These are phyloP conservation scores for Smittium culicis DNA, from an alignment of 371 early-diverging fungal species.

Conservation along the genomic window DNA sequence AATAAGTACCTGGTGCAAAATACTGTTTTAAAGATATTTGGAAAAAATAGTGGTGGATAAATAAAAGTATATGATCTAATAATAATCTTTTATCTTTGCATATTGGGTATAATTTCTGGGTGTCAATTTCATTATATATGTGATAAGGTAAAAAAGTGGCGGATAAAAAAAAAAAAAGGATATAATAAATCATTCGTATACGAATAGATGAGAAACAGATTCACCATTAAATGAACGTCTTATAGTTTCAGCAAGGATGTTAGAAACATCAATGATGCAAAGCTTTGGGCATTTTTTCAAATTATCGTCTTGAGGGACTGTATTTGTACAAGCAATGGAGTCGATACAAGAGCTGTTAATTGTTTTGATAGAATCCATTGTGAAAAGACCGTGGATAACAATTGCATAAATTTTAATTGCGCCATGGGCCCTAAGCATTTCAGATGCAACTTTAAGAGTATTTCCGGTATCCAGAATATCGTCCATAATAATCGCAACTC, in stretches of 20 bases:
- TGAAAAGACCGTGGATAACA: slow-evolving; percentile 78
- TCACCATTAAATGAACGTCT: slow-evolving; percentile 93
- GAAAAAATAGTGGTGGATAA: too few species aligned
- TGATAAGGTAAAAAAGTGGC: too few species aligned
- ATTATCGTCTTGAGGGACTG: slow-evolving; percentile 76
- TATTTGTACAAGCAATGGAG: slow-evolving; percentile 75
- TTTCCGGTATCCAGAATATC: slow-evolving; percentile 92
- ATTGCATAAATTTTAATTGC: slow-evolving; percentile 77
- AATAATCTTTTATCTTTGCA: too few species aligned
- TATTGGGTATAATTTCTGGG: too few species aligned
- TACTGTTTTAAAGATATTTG: too few species aligned
- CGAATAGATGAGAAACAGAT: slow-evolving; percentile 70
- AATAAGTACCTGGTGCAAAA: too few species aligned
- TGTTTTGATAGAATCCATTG: slow-evolving; percentile 64
- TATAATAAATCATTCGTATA: slow-evolving; percentile 20
- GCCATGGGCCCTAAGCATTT: slow-evolving; percentile 69
- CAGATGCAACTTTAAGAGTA: slow-evolving; percentile 80
- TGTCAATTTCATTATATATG: too few species aligned
- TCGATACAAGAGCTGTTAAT: slow-evolving; percentile 61
- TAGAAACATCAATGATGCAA: slow-evolving; percentile 62
- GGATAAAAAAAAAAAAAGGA: too few species aligned
- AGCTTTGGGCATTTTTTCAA: slow-evolving; percentile 50
- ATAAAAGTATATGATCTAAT: too few species aligned
- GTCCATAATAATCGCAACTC: slow-evolving; percentile 74
- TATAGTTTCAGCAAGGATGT: slow-evolving; percentile 88